Evolutionary conservation across 140 eudicot species (phyloP).

Genomic region (Bidens hawaiensis): DNA sequence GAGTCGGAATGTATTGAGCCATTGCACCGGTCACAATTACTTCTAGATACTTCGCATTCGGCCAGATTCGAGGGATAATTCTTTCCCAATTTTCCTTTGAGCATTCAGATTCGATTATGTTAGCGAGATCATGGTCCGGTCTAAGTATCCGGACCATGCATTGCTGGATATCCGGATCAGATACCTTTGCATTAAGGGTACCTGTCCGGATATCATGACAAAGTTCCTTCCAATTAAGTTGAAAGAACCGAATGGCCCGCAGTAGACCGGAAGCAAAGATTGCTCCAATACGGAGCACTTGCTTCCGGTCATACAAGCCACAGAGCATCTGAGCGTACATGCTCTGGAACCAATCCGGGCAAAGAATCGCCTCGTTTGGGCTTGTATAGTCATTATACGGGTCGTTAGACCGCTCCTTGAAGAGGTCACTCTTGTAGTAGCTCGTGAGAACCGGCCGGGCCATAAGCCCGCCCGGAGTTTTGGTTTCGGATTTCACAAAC

Average conservation of each 20-base stretch:
- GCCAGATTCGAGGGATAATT: slow-evolving; percentile 61
- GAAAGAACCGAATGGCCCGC: slow-evolving; percentile 76
- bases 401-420: slow-evolving; percentile 64
- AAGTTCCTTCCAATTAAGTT: slow-evolving; percentile 53
- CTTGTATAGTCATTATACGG: slow-evolving; percentile 68
- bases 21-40: slow-evolving; percentile 78
- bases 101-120: slow-evolving; percentile 33
- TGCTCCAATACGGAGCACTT: slow-evolving; percentile 67
- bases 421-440: slow-evolving; percentile 55
- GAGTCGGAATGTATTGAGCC: slow-evolving; percentile 71
- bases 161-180: slow-evolving; percentile 34
- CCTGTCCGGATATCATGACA: slow-evolving; percentile 53
- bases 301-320: slow-evolving; percentile 51
- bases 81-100: slow-evolving; percentile 49
- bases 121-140: slow-evolving; percentile 45
- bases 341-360: slow-evolving; percentile 62
- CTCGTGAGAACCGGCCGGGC: slow-evolving; percentile 83
- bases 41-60: slow-evolving; percentile 59
- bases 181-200: slow-evolving; percentile 31
- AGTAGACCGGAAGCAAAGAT: slow-evolving; percentile 72
- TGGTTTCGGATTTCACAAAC: slow-evolving; percentile 59
- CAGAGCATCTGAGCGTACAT: slow-evolving; percentile 76
- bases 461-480: slow-evolving; percentile 60
- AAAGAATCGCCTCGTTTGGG: slow-evolving; percentile 65
- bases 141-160: slow-evolving; percentile 39